Conservation (phyloP, 345 rosid genomes). For the Toxicodendron radicans region DNA sequence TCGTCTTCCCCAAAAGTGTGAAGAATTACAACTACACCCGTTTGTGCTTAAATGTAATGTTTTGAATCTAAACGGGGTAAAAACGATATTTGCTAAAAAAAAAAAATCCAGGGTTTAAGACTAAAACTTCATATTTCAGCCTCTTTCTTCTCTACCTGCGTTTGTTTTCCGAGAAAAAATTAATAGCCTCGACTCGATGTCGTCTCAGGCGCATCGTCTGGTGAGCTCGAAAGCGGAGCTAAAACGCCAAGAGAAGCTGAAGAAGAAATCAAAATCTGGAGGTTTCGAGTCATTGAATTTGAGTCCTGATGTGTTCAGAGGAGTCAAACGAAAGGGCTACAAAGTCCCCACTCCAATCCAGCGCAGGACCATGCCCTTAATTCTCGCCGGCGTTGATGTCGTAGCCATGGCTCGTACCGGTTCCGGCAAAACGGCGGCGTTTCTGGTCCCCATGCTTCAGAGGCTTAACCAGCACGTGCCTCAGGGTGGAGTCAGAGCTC, state of each 20-base stretch:
- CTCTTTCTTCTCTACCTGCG: background rate
- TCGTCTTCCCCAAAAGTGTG: too few species aligned
- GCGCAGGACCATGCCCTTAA: conserved; percentile 95
- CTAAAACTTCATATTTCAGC: background rate
- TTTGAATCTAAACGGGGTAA: too few species aligned
- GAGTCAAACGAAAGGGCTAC: conserved; percentile 86
- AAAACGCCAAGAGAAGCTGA: conserved; percentile 55
- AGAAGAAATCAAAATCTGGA: conserved; percentile 91
- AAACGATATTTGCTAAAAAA: too few species aligned
- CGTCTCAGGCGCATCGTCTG: conserved; percentile 18
- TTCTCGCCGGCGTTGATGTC: conserved; percentile 86
- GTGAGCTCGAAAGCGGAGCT: conserved; percentile 88
- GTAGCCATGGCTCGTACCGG: conserved; percentile 99
- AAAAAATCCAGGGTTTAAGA: background rate
- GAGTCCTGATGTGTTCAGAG: conserved; percentile 66
- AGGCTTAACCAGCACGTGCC: conserved; percentile 73
- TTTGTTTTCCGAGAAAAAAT: background rate
- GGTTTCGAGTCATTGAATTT: conserved; percentile 92
- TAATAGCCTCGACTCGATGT: background rate
- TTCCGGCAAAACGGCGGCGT: conserved; percentile 96
- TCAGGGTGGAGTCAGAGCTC: conserved; percentile 84
- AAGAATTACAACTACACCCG: too few species aligned
- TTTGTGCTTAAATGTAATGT: too few species aligned
- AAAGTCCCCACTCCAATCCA: conserved; percentile 94
- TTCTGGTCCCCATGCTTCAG: conserved; percentile 91